Evolutionary conservation across 2,329 filamentous ascomycete genomes (phyloP), one percentile per base, ranked within the genome.

Genomic region (Bimuria novae-zelandiae): DNA sequence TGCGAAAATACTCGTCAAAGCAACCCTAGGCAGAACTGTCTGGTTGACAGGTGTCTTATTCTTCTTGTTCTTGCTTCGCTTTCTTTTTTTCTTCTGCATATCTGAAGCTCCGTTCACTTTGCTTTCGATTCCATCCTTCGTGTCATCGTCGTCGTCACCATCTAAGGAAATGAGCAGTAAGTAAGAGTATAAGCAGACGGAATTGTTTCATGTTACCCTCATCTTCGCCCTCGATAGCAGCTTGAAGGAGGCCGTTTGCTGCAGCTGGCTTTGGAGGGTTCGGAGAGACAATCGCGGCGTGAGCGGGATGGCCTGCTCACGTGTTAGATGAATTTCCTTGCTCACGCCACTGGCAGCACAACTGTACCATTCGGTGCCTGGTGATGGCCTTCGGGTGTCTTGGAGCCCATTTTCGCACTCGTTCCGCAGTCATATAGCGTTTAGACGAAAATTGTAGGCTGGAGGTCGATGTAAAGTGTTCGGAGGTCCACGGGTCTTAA

Each of bases 21-120:
- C 79, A 21, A 93, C 84, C 27, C 88, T 84, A 1, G 90, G 90
- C 32, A 90, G 90, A 51, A 82, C 80, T 10, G 87, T 88, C 76
- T 95, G 90, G 42, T 82, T 80, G 45, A 84, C 52, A 7, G 70
- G 41, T 65, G 77, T 78, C 72, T 82, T 88, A 80, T 88, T 88
- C 77, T 84, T 87, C 74, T 85, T 87, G 72, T 85, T 84, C 76
- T 87, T 90, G 79, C 89, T 91, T 66, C 79, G 80, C 68, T 80
- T 82, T 49, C 76, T 72, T 61, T 92, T 92, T 77, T 90, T 90
- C 78, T 90, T 90, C 76, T 88, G 88, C 54, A 69, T 75, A 61
- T 59, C 52, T 46, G 11, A 23, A 22, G 42, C 63, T 27, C 46
- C 59, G 51, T 49, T 50, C 51, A 37, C 33, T 49, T 62, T 71